Percentiles rank a stretch among this genome's conserved stretches.
Evolutionary conservation across 2,329 filamentous ascomycete genomes (phyloP).

Genomic region (Colletotrichum sp.): DNA sequence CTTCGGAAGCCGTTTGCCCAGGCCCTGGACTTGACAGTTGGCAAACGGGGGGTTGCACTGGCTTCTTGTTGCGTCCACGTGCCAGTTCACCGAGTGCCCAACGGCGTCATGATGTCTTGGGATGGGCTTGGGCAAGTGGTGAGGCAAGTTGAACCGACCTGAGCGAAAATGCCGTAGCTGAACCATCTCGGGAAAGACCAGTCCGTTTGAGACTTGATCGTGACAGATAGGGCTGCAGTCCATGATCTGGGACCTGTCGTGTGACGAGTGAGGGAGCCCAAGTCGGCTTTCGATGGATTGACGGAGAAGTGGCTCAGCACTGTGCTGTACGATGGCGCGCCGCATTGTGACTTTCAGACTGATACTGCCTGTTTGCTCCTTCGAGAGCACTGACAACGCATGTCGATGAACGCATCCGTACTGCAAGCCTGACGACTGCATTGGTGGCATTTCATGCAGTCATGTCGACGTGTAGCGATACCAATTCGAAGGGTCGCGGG

Average conservation of each 20-base stretch:
- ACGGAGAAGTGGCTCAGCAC: background rate
- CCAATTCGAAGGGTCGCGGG: background rate
- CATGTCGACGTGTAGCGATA: background rate
- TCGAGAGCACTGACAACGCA: background rate
- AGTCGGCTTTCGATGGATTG: background rate
- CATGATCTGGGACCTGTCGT: slow-evolving; percentile 1
- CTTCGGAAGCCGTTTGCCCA: background rate
- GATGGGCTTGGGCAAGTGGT: background rate
- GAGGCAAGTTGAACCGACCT: background rate
- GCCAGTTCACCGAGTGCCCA: background rate
- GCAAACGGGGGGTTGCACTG: slow-evolving; percentile 4
- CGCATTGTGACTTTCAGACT: background rate
- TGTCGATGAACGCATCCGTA: background rate
- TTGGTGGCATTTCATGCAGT: background rate
- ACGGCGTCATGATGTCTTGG: background rate
- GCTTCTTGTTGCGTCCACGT: slow-evolving; percentile 1
- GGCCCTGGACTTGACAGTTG: background rate
- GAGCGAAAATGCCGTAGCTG: background rate
- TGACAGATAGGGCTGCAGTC: slow-evolving; percentile 14
- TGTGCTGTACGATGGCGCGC: background rate
- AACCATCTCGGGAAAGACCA: background rate
- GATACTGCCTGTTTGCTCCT: background rate
- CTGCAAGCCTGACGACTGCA: background rate
- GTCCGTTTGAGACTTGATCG: background rate
- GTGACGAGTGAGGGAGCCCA: background rate